phyloP scores from a whole-genome alignment of 345 rosid species.

The Corymbia maculata region DNA sequence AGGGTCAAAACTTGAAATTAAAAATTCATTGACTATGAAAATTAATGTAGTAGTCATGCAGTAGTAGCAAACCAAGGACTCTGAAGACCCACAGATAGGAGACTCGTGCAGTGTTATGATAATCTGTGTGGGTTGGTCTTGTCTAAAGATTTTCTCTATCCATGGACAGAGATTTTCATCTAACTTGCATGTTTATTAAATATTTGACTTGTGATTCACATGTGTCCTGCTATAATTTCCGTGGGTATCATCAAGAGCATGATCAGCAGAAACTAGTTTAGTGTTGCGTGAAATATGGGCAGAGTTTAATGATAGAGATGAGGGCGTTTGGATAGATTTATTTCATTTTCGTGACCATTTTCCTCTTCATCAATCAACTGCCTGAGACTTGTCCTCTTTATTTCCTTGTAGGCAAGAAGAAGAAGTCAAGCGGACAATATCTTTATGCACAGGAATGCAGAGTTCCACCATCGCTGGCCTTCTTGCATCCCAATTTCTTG shows the following conservation, averaged over 20 bases:
- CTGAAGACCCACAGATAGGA: neutral
- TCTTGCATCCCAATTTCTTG: constrained; percentile 78
- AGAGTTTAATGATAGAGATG: neutral
- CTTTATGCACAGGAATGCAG: constrained; percentile 95
- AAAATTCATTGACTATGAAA: neutral
- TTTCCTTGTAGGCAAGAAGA: constrained; percentile 61
- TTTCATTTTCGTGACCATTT: neutral
- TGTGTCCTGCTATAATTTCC: neutral
- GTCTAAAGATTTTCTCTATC: neutral
- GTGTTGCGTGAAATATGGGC: neutral
- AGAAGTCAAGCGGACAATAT: constrained; percentile 79
- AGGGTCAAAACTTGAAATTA: neutral
- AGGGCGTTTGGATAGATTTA: neutral
- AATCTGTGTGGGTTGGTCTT: neutral
- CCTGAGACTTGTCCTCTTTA: neutral
- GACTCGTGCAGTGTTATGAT: neutral
- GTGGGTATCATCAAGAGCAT: neutral
- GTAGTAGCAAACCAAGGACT: neutral
- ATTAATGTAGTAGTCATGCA: neutral
- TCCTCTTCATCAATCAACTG: neutral
- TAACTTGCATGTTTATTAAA: neutral
- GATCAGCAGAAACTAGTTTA: neutral
- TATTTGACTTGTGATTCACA: neutral
- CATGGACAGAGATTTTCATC: neutral
- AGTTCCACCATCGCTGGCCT: constrained; percentile 94